Evolutionary conservation across 1,284 basidiomycete species (phyloP), one percentile per base, ranked within the genome.

Genomic region (Polyporus tsugae): DNA sequence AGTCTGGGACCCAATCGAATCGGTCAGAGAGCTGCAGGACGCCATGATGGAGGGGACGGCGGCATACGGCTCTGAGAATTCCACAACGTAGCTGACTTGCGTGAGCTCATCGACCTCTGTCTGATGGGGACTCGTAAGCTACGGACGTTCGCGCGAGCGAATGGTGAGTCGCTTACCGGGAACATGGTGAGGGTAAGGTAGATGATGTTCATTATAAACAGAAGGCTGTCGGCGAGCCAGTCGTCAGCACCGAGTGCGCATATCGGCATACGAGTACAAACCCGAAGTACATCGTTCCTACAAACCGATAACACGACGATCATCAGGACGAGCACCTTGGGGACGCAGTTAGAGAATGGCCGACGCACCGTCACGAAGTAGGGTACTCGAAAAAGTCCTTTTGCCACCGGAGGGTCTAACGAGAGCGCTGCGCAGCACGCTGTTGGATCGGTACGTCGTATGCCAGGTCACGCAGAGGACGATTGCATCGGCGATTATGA

Each of bases 11-110:
- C 15, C 2, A 36, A 25, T 6, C 29, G 5, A 17, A n/a, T 13
- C 29, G 2, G 22, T 10, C 22, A n/a, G n/a, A n/a, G 19, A n/a
- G 19, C 17, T 35, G 33, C 29, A 29, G 29, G 29, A 29, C 29
- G 29, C 29, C 29, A n/a, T 9, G 35, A 39, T 13, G 19, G 10
- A 9, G 7, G 15, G 5, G 33, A 15, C 3, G 15, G 15, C 19
- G 19, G 22, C 58, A 38, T 60, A 60, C 58, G 58, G 58, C 15
- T 60, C 58, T 6, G 38, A 39, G 58, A 60, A 60, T n/a, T 60
- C 58, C 22, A 60, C 38, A n/a, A 60, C 38, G 22, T 60, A 60
- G 58, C 38, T 60, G 58, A 41, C 38, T 60, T 60, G 58, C 22
- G 58, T 60, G 58, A 60, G 38, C 4, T 11, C 6, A 22, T 60